A percentile compares a stretch with the other conserved stretches of the same genome.
Conservation (phyloP, 163 green algal genomes). For the Chlorella variabilis region DNA sequence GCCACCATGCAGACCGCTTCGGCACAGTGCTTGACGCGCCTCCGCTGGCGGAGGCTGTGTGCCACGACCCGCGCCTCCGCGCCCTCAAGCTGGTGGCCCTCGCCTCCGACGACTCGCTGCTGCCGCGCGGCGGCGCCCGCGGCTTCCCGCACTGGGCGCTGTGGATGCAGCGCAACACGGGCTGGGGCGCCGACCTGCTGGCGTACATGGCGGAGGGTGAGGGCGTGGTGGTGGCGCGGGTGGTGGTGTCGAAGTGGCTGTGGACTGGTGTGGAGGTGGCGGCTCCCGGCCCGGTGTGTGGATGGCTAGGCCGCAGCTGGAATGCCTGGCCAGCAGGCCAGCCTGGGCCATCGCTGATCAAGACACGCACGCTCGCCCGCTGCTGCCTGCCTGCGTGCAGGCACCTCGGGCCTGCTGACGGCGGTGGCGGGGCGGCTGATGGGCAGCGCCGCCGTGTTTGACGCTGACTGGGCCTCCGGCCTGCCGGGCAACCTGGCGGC, state of each 20-base stretch:
- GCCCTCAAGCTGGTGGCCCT: slow-evolving; percentile 74
- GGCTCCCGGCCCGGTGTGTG: too few species aligned
- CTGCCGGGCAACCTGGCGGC: slow-evolving; percentile 57
- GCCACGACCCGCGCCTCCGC: slow-evolving; percentile 65
- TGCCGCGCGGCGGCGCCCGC: slow-evolving; percentile 71
- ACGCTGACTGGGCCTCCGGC: slow-evolving; percentile 5
- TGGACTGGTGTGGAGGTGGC: too few species aligned
- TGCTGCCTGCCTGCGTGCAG: too few species aligned
- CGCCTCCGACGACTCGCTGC: slow-evolving; percentile 62
- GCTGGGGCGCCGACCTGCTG: slow-evolving; percentile 54
- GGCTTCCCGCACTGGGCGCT: slow-evolving; percentile 88
- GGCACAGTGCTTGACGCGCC: slow-evolving; percentile 79
- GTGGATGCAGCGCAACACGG: slow-evolving; percentile 72
- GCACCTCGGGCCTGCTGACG: slow-evolving; percentile 20
- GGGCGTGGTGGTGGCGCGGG: background rate
- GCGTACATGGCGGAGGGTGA: slow-evolving; percentile 45
- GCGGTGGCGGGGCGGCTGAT: slow-evolving; percentile 39
- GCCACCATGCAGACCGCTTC: slow-evolving; percentile 65
- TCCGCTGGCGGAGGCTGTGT: slow-evolving; percentile 77
- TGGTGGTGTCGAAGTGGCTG: too few species aligned
- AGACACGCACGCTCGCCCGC: too few species aligned
- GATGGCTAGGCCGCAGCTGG: too few species aligned
- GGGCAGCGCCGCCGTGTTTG: slow-evolving; percentile 55
- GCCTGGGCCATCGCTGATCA: too few species aligned
- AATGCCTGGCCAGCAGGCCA: too few species aligned